phyloP scores from a whole-genome alignment of 2,329 filamentous ascomycete species.

The Cordyceps javanica region DNA sequence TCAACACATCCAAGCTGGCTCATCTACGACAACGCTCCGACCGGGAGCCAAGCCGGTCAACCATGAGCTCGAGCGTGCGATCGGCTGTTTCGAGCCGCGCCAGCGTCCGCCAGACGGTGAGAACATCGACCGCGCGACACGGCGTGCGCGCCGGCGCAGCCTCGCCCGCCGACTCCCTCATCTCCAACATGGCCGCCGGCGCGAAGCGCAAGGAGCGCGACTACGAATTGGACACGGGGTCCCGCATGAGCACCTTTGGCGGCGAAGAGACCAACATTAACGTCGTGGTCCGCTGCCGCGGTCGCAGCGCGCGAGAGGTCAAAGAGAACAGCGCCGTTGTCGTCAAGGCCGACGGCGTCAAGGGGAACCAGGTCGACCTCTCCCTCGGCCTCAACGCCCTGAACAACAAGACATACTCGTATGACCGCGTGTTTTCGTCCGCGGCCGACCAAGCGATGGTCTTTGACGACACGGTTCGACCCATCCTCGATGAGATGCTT shows the following conservation, averaged over 20 bases:
- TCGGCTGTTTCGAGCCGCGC: conserved; percentile 20
- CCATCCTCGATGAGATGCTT: conserved; percentile 93
- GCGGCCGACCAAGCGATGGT: conserved; percentile 91
- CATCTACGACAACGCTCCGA: conserved; percentile 31
- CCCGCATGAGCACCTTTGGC: conserved; percentile 11
- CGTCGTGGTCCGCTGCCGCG: conserved; percentile 90
- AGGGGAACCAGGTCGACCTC: conserved; percentile 75
- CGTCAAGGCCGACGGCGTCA: conserved; percentile 79
- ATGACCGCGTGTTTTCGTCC: conserved; percentile 94
- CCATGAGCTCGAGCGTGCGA: conserved; percentile 24
- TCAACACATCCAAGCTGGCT: conserved; percentile 26
- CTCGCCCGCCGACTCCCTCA: conserved; percentile 66
- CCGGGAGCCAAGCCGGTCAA: conserved; percentile 30
- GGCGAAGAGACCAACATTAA: conserved; percentile 90
- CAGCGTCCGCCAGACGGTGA: conserved; percentile 19
- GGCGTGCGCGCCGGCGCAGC: conserved; percentile 36
- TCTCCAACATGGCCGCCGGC: conserved; percentile 52
- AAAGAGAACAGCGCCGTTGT: conserved; percentile 93
- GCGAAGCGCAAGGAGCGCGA: conserved; percentile 84
- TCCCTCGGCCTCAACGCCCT: conserved; percentile 89
- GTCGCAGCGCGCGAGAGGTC: conserved; percentile 86
- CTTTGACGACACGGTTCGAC: conserved; percentile 91
- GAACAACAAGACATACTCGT: conserved; percentile 93
- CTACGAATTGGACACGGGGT: conserved; percentile 55
- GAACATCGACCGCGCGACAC: conserved; percentile 21